A percentile compares a stretch with the other conserved stretches of the same genome.
These are phyloP conservation scores for Candida sp. DNA, from an alignment of 1,139 yeast species.

Conservation along the genomic window DNA sequence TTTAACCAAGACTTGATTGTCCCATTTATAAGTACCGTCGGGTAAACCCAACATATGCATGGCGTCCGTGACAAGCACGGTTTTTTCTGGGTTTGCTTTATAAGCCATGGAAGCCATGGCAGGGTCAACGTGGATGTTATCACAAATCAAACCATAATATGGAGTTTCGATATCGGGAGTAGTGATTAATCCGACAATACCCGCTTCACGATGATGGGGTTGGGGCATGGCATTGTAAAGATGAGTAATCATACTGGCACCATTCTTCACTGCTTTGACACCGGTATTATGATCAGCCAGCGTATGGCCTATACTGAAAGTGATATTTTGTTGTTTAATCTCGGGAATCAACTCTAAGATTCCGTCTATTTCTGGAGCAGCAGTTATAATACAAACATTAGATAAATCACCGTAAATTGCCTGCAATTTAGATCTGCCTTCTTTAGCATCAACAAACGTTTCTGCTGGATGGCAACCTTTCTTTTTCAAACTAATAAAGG, in stretches of 20 bases:
- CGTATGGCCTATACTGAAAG: constrained; percentile 59
- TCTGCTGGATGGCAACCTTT: constrained; percentile 64
- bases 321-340: constrained; percentile 30
- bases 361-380: constrained; percentile 64
- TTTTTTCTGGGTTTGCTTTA: constrained; percentile 50
- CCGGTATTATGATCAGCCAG: constrained; percentile 48
- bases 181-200: constrained; percentile 54
- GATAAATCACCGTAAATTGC: constrained; percentile 40
- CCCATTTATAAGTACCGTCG: constrained; percentile 52
- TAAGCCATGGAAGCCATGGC: constrained; percentile 54
- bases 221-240: constrained; percentile 69
- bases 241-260: constrained; percentile 62
- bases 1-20: constrained; percentile 45
- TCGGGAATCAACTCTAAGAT: constrained; percentile 47
- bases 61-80: constrained; percentile 62
- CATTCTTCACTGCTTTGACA: constrained; percentile 45
- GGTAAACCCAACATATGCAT: constrained; percentile 53
- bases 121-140: constrained; percentile 64
- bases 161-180: constrained; percentile 40
- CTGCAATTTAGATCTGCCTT: constrained; percentile 32
- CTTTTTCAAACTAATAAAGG: constrained; percentile 51
- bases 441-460: constrained; percentile 48
- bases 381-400: constrained; percentile 52
- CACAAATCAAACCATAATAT: constrained; percentile 57
- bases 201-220: constrained; percentile 62